A percentile compares a stretch with the other conserved stretches of the same genome.
Evolutionary conservation across 192 early-diverging fungal genomes (phyloP).

Genomic region (Diversispora eburnea): DNA sequence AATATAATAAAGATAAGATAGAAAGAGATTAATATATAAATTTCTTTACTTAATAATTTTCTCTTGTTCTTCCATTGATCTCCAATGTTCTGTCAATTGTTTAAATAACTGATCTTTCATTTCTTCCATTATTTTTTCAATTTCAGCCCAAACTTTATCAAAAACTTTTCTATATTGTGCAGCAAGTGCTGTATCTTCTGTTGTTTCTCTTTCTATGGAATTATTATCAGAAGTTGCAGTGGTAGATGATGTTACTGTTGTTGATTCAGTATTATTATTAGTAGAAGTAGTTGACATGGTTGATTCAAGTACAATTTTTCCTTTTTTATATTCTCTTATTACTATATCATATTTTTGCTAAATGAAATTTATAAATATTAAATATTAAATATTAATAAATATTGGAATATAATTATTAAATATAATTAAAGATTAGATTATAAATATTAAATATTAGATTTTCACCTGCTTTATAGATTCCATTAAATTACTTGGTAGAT

Average conservation of each 20-base stretch:
- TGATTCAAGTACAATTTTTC: constrained; percentile 58
- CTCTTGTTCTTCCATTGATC: constrained; percentile 85
- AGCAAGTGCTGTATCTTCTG: constrained; percentile 30
- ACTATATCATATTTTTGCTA: constrained; percentile 83
- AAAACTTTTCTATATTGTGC: constrained; percentile 67
- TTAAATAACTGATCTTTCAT: constrained; percentile 71
- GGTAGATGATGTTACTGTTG: too few relatives aligned
- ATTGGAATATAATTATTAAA: constrained; percentile 44
- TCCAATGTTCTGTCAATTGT: constrained; percentile 71
- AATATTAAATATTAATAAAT: not conserved
- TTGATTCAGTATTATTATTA: constrained; percentile 7
- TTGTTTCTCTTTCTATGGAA: constrained; percentile 14
- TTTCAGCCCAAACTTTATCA: constrained; percentile 92
- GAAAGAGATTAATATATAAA: not conserved
- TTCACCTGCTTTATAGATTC: constrained; percentile 79
- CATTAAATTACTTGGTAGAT: constrained; percentile 82
- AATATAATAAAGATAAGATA: not conserved
- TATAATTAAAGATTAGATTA: constrained; percentile 52
- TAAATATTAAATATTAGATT: not conserved
- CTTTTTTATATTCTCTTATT: constrained; percentile 95
- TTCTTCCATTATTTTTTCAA: constrained; percentile 74
- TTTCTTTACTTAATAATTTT: constrained; percentile 67
- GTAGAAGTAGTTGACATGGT: constrained; percentile 34
- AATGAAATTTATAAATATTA: not conserved
- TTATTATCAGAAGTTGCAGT: not conserved